A percentile compares a stretch with the other conserved stretches of the same genome.
phyloP scores from a whole-genome alignment of 306 rosid genomes.

The Pueraria montana region DNA sequence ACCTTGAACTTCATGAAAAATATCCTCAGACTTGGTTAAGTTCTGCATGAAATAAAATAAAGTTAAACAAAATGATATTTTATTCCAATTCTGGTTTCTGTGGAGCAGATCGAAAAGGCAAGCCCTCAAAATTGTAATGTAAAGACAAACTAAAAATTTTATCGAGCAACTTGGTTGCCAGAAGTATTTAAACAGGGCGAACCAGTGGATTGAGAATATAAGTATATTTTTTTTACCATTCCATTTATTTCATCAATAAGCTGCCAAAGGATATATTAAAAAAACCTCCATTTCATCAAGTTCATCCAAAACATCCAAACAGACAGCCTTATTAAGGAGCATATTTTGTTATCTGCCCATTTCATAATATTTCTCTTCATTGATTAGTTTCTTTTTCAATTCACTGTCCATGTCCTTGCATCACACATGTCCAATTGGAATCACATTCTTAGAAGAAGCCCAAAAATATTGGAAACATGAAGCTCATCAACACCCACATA shows the following conservation, averaged over 20 bases:
- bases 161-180: neutral
- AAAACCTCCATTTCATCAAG: neutral
- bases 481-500: neutral
- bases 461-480: neutral
- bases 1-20: constrained; percentile 63
- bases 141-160: neutral
- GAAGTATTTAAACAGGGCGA: neutral
- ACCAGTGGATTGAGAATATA: neutral
- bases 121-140: neutral
- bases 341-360: neutral
- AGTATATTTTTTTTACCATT: neutral
- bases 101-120: neutral
- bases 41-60: constrained; percentile 59
- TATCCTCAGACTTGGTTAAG: constrained; percentile 49
- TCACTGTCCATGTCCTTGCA: neutral
- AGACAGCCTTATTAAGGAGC: neutral
- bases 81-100: neutral
- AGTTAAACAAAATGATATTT: neutral
- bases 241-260: neutral
- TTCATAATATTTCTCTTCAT: constrained; percentile 7
- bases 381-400: neutral
- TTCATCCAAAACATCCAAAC: neutral
- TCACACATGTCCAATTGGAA: neutral
- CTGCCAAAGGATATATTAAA: neutral
- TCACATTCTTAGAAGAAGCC: constrained; percentile 12